Base-by-base conservation (phyloP, 805 yeast genomes). In the Candida oleophila region DNA sequence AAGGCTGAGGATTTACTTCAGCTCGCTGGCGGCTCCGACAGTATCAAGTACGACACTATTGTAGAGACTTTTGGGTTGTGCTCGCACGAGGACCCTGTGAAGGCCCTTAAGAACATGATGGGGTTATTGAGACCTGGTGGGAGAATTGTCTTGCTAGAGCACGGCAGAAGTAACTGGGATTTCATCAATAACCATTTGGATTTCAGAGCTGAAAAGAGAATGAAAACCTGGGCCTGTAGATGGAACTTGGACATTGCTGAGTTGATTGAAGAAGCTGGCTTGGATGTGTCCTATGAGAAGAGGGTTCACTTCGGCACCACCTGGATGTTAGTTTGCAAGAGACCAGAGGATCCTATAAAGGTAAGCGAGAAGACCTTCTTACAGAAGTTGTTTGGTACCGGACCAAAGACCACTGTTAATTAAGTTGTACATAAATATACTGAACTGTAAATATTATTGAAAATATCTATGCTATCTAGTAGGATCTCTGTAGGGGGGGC, bases 161-260 rank as follows among this genome's bases (percentile, higher is more conserved):
- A 94, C 61, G 99, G 99, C 2, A 75, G 97, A 55, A 89, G 97
- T 45, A 74, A 81, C 0, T 89, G 83, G 71, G 85, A 82, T 44
- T 80, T 84, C 44, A 78, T 94, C 54, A 94, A 94, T 66, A 77
- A 81, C 22, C 81, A 86, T 46, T 72, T 94, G 63, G 97, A 94
- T 64, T 80, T 81, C 49, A 76, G 94, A 51, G 91, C 97, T 3
- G 90, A 82, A 50, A 80, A 81, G 55, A 84, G 97, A 66, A 80
- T 91, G 69, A 80, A 85, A 49, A 82, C 85, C 2, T 94, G 98
- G 97, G 99, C 97, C 1, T 94, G 99, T 66, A 75, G 98, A 60
- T 94, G 98, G 97, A 94, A 94, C 61, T 71, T 94, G 52, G 98
- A 94, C 61, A 88, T 94, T 54, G 96, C 91, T 20, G 95, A 86